A percentile compares a stretch with the other conserved stretches of the same genome.
These are phyloP conservation scores for Adansonia rubrostipa DNA, from an alignment of 441 rosid species.

Conservation along the genomic window DNA sequence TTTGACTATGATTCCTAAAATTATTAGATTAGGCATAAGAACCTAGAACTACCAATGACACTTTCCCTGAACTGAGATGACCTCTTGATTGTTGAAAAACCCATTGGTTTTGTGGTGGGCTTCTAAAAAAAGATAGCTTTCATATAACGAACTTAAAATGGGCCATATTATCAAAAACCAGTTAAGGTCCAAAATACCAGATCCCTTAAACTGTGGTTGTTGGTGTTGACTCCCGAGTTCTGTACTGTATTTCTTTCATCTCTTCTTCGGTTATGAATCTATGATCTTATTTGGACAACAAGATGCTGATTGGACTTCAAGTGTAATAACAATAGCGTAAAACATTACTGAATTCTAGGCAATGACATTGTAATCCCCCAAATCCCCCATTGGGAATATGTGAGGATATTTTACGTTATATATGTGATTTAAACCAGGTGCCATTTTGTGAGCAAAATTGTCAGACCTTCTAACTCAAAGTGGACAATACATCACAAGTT, in stretches of 20 bases:
- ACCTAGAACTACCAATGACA: background rate
- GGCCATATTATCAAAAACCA: background rate
- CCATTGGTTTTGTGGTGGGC: too few species aligned
- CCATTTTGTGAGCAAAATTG: too few species aligned
- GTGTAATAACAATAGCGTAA: background rate
- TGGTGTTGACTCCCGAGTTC: background rate
- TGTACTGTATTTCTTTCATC: background rate
- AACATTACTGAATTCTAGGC: background rate
- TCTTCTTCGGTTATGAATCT: background rate
- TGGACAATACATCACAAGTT: background rate
- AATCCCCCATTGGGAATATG: background rate
- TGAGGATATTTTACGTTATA: background rate
- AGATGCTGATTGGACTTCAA: background rate
- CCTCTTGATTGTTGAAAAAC: too few species aligned
- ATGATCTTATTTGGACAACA: background rate
- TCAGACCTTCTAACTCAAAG: background rate
- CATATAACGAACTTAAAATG: background rate
- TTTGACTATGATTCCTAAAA: background rate
- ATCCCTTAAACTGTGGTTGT: background rate
- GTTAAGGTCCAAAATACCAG: background rate
- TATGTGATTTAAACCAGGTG: too few species aligned
- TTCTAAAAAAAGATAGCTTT: background rate
- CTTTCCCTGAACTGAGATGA: background rate
- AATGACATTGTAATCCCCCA: background rate
- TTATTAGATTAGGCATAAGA: background rate